Evolutionary conservation across 2,329 filamentous ascomycete species (phyloP).

Genomic region (Penicillium freii): DNA sequence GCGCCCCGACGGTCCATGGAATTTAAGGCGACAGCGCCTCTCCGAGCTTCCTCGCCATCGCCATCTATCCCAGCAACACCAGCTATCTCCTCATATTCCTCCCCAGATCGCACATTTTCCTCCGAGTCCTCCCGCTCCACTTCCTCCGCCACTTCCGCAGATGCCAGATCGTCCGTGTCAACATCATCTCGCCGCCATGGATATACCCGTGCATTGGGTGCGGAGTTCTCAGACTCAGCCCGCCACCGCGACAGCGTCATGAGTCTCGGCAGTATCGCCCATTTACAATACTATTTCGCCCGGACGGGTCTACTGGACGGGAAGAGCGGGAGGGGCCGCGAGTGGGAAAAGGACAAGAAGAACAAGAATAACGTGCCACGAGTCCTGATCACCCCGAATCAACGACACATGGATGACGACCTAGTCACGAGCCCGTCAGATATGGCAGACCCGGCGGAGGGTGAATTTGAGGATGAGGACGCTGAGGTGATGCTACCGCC

Average conservation of each 20-base stretch:
- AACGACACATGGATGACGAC: slow-evolving; percentile 43
- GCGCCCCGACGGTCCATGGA: slow-evolving; percentile 21
- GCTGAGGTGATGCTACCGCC: slow-evolving; percentile 87
- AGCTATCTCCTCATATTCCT: slow-evolving; percentile 46
- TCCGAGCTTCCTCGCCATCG: slow-evolving; percentile 40
- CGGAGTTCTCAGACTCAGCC: slow-evolving; percentile 86
- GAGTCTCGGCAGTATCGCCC: slow-evolving; percentile 92
- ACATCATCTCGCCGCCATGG: slow-evolving; percentile 62
- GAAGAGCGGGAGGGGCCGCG: slow-evolving; percentile 82
- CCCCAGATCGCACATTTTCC: slow-evolving; percentile 47
- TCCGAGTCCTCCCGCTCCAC: slow-evolving; percentile 47
- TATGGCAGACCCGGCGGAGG: slow-evolving; percentile 44
- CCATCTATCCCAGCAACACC: slow-evolving; percentile 44
- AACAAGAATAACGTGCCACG: slow-evolving; percentile 41
- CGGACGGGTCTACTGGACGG: slow-evolving; percentile 89
- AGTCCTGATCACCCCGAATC: slow-evolving; percentile 40
- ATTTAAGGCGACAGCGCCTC: slow-evolving; percentile 19
- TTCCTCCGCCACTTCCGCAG: slow-evolving; percentile 44
- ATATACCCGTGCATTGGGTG: slow-evolving; percentile 83
- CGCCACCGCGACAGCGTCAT: slow-evolving; percentile 90
- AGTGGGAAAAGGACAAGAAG: slow-evolving; percentile 56
- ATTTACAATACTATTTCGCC: slow-evolving; percentile 98
- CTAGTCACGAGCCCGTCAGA: slow-evolving; percentile 54
- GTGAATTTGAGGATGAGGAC: slow-evolving; percentile 48
- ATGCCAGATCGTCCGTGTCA: slow-evolving; percentile 45